Conservation (phyloP, 768 basidiomycete genomes). For the Hebeloma cylindrosporum region DNA sequence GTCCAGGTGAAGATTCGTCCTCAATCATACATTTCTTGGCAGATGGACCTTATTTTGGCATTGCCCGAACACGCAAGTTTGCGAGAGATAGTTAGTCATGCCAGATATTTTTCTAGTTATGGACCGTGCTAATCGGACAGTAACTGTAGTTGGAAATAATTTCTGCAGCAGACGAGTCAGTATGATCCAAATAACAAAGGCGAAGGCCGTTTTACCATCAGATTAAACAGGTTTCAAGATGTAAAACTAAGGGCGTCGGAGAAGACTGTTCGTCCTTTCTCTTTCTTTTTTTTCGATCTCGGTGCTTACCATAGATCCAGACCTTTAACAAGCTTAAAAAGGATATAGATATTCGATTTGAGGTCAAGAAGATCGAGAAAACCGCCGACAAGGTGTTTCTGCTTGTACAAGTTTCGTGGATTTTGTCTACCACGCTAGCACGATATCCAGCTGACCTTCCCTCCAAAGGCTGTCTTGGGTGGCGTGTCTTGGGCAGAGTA, state of each 20-base stretch:
- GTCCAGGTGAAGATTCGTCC: neutral
- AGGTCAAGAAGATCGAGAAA: conserved; percentile 66
- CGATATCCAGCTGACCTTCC: neutral
- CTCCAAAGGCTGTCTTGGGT: conserved; percentile 62
- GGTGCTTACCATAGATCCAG: conserved; percentile 24
- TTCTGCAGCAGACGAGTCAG: conserved; percentile 66
- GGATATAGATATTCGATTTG: conserved; percentile 80
- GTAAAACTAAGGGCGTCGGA: conserved; percentile 74
- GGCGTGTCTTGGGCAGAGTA: conserved; percentile 77
- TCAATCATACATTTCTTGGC: neutral
- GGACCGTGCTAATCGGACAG: neutral
- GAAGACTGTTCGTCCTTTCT: conserved; percentile 51
- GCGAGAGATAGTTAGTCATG: conserved; percentile 62
- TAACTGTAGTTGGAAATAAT: conserved; percentile 59
- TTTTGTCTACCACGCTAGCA: neutral
- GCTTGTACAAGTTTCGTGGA: conserved; percentile 62
- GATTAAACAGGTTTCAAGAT: conserved; percentile 54
- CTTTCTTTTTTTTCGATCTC: neutral
- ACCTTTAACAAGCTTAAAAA: conserved; percentile 65
- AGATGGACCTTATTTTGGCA: conserved; percentile 71
- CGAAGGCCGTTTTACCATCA: neutral
- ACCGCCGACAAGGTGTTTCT: conserved; percentile 79
- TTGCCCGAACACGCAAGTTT: conserved; percentile 54
- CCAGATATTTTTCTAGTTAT: conserved; percentile 1
- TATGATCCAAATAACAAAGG: neutral